phyloP scores from a whole-genome alignment of 257 asterid species.

The Rhazya stricta region DNA sequence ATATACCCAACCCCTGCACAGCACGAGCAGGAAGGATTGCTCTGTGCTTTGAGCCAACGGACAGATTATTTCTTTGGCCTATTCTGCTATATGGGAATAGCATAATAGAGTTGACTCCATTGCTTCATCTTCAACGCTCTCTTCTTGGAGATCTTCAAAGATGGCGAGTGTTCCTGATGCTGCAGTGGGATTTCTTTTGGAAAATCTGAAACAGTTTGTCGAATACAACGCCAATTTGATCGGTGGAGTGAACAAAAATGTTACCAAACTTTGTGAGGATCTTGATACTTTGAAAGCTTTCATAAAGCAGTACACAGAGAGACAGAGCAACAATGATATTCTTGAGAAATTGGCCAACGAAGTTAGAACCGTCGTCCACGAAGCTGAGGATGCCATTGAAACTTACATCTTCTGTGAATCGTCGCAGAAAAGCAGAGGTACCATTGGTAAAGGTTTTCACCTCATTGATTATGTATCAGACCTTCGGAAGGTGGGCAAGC shows the following conservation, averaged over 20 bases:
- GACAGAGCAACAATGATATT: slow-evolving; percentile 8
- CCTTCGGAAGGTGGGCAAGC: neutral
- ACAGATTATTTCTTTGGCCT: too few relatives aligned
- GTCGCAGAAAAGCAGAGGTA: neutral
- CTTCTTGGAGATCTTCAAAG: neutral
- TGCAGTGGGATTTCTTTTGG: slow-evolving; percentile 24
- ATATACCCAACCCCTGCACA: too few relatives aligned
- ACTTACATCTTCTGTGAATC: slow-evolving; percentile 4
- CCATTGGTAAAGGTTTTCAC: neutral
- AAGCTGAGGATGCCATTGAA: slow-evolving; percentile 19
- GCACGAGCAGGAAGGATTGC: too few relatives aligned
- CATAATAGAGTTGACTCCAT: neutral
- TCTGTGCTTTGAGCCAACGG: too few relatives aligned
- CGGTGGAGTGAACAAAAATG: slow-evolving; percentile 11
- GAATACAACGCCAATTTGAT: slow-evolving; percentile 18
- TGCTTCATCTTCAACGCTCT: neutral
- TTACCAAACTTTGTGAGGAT: slow-evolving; percentile 7
- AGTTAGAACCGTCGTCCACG: slow-evolving; percentile 6
- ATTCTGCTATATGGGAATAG: neutral
- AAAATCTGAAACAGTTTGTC: slow-evolving; percentile 20
- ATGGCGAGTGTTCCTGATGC: slow-evolving; percentile 12
- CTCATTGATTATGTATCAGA: neutral
- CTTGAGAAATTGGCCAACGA: slow-evolving; percentile 22
- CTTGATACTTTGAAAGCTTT: slow-evolving; percentile 18
- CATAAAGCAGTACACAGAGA: slow-evolving; percentile 17